A percentile compares a stretch with the other conserved stretches of the same genome.
Evolutionary conservation across 768 basidiomycete species (phyloP).

Genomic region (Pleurotus pulmonarius): DNA sequence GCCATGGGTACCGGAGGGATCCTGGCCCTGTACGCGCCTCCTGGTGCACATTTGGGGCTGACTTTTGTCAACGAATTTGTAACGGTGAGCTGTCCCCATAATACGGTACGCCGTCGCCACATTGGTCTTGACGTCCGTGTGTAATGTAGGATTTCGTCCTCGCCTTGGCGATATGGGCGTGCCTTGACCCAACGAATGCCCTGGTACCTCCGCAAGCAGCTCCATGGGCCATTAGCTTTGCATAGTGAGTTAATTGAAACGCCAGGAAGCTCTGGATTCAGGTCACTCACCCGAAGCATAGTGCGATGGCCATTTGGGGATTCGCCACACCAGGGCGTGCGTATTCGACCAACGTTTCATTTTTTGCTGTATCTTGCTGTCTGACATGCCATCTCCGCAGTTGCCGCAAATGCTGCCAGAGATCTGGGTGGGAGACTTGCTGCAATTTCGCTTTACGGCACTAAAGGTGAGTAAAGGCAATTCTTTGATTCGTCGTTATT

Average conservation of each 20-base stretch:
- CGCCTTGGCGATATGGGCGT: slow-evolving; percentile 47
- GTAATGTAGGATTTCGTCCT: slow-evolving; percentile 40
- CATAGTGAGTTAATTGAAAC: slow-evolving; percentile 44
- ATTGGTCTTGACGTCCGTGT: not conserved
- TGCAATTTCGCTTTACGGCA: slow-evolving; percentile 62
- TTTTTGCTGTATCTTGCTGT: not conserved
- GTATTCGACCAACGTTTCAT: slow-evolving; percentile 10
- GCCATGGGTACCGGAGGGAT: slow-evolving; percentile 47
- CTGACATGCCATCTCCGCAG: slow-evolving; percentile 20
- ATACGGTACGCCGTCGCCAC: too few relatives aligned
- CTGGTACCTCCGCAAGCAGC: slow-evolving; percentile 47
- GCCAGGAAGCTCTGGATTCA: not conserved
- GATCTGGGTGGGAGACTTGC: slow-evolving; percentile 63
- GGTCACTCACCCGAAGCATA: slow-evolving; percentile 16
- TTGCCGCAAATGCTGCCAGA: slow-evolving; percentile 65
- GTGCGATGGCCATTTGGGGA: slow-evolving; percentile 58
- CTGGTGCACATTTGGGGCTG: slow-evolving; percentile 38
- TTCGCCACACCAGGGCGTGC: slow-evolving; percentile 48
- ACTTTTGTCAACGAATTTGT: slow-evolving; percentile 57
- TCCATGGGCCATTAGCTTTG: slow-evolving; percentile 50
- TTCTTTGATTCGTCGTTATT: not conserved
- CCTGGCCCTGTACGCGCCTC: slow-evolving; percentile 44
- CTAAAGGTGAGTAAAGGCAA: slow-evolving; percentile 22
- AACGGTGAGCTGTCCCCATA: slow-evolving; percentile 30
- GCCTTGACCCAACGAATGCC: slow-evolving; percentile 55